Base-by-base conservation (phyloP, 2,329 filamentous ascomycete species). In the Talaromyces marneffei region DNA sequence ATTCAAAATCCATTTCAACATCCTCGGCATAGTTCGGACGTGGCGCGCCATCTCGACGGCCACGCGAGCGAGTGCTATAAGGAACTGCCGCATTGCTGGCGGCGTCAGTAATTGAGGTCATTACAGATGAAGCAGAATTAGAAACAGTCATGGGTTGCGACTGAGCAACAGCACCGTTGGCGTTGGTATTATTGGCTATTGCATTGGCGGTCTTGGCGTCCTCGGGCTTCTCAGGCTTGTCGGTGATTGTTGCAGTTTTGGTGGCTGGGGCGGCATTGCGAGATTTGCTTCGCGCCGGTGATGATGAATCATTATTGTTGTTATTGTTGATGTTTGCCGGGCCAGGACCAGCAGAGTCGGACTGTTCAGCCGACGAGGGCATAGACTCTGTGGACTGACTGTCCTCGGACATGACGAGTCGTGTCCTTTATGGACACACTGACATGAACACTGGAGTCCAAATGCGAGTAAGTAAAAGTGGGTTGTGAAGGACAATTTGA, bases 1-100 rank as follows among this genome's bases (percentile, higher is more conserved):
- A 84, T 70, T 97, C 93, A 74, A 92, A 91, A 73, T 97, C 94
- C 76, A 90, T 86, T 70, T 97, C 93, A 67, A 92, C 82, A 76
- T 93, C 90, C 78, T 99, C 94, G 56, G 94, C 93, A 76, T 99
- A 99, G 77, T 99, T 99, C 66, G 89, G 87, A 67, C 94, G 89
- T 68, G 89, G 83, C 67, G 84, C 86, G 70, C 89, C 89, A 62
- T 85, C 87, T 9, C 44, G 44, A 71, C 92, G 88, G 77, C 96
- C 96, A 74, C 94, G 89, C 68, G 92, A 97, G 70, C 92, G 89
- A 73, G 94, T 99, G 71, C 93, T 93, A 77, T 99, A 97, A 53
- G 86, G 87, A 67, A 86, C 87, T 56, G 88, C 80, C 29, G 77
- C 79, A 54, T 54, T 54, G 35, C 44, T 39, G 66, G 83, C 82